Percentiles rank a stretch among this genome's conserved stretches.
phyloP scores from a whole-genome alignment of 805 yeast species.

The Allodekkera sacchari region DNA sequence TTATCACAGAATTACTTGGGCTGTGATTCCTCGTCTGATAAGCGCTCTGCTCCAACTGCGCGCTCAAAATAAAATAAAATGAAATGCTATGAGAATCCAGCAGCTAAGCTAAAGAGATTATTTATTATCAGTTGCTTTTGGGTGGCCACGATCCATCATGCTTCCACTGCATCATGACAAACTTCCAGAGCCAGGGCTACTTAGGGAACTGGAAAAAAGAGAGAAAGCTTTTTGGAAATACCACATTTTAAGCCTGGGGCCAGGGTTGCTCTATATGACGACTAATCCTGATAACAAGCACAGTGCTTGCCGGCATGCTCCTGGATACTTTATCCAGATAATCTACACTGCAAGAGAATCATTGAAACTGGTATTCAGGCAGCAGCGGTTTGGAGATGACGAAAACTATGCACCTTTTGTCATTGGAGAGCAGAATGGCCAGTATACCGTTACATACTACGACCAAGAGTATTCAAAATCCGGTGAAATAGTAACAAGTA shows the following conservation, averaged over 20 bases:
- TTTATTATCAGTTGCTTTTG: too few species aligned
- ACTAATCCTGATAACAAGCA: constrained; percentile 62
- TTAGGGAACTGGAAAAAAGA: too few species aligned
- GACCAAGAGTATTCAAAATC: constrained; percentile 11
- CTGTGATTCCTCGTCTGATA: too few species aligned
- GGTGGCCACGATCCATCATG: too few species aligned
- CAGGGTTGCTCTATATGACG: constrained; percentile 45
- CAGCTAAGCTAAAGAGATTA: too few species aligned
- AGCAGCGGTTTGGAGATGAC: constrained; percentile 12
- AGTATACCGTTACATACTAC: constrained; percentile 10
- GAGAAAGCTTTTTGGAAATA: constrained; percentile 47
- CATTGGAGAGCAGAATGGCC: constrained; percentile 15
- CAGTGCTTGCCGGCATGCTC: constrained; percentile 49
- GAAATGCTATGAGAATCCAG: too few species aligned
- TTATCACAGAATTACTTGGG: too few species aligned
- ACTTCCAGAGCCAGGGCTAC: too few species aligned
- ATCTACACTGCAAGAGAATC: constrained; percentile 19
- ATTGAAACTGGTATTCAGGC: constrained; percentile 25
- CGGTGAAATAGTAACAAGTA: constrained; percentile 5
- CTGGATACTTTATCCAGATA: constrained; percentile 49
- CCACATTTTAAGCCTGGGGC: constrained; percentile 47
- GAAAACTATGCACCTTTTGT: constrained; percentile 10
- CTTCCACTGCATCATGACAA: too few species aligned
- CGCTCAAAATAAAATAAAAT: too few species aligned
- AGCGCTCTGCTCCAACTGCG: too few species aligned